Base-by-base conservation (phyloP, 306 rosid species). In the Lablab purpureus region DNA sequence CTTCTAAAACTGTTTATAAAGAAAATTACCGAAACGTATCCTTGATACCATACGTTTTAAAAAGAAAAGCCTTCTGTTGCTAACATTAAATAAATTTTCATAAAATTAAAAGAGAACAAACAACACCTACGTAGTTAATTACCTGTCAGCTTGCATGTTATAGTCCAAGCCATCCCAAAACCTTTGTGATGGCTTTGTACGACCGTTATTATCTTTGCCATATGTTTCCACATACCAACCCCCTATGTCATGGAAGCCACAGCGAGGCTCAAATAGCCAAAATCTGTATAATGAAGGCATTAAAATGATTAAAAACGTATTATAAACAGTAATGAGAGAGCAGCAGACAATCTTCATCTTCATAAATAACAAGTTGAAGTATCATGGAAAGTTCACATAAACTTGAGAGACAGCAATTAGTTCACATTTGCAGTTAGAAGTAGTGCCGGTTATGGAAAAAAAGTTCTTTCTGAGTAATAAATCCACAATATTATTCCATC, bases 191-290 rank as follows among this genome's bases (percentile, higher is more conserved):
- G 86, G 92, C 73, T 78, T 77, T 17, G 91, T 88, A 60, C 85
- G 91, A 37, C 98, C 97, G 65, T 86, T 91, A 89, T 85, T 89
- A 84, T 89, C 88, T 85, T 87, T 92, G 56, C 99, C 97, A 60
- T 88, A 94, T 72, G 97, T 94, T 83, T 94, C 97, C 17, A 94
- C 82, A 81, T 94, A 94, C 99, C 99, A 94, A 67, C 99, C 99
- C 66, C 97, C 97, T 64, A 87, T 85, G 82, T 94, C 97, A 84
- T 94, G 99, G 88, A 89, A 83, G 83, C 92, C 93, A 86, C 97
- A 91, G 19, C 99, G 97, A 84, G 99, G 99, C 88, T 92, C 99
- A 74, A 94, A 94, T 58, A 94, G 90, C 98, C 98, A 92, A 91
- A 84, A 92, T 89, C 99, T 94, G 96, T 81, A 45, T 47, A 32